Evolutionary conservation across 1,139 yeast genomes (phyloP).

Genomic region (Magnusiomyces fungicola): DNA sequence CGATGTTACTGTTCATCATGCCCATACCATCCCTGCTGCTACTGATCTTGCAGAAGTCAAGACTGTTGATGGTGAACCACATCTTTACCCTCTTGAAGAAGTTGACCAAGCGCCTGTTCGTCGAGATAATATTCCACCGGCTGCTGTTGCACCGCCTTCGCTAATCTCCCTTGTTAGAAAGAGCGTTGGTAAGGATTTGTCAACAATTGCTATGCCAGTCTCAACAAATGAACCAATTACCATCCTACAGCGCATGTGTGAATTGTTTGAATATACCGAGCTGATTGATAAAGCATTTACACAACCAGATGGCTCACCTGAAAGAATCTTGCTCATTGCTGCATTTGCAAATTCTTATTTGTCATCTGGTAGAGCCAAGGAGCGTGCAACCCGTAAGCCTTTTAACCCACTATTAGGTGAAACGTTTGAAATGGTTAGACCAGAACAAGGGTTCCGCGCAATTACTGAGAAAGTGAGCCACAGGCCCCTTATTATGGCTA

Average conservation of each 20-base stretch:
- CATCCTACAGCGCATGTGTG: constrained; percentile 70
- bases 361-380: constrained; percentile 64
- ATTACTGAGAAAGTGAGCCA: constrained; percentile 76
- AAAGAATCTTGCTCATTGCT: constrained; percentile 61
- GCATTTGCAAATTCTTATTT: constrained; percentile 74
- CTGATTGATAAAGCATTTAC: constrained; percentile 56
- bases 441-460: constrained; percentile 61
- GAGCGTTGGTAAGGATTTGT: constrained; percentile 85
- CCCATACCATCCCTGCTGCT: constrained; percentile 11
- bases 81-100: constrained; percentile 58
- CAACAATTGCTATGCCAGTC: constrained; percentile 89
- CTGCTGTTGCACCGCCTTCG: constrained; percentile 71
- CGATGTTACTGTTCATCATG: constrained; percentile 20
- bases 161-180: constrained; percentile 71
- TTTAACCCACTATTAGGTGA: constrained; percentile 89
- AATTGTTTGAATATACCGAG: constrained; percentile 66
- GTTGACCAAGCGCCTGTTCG: constrained; percentile 40
- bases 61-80: constrained; percentile 20
- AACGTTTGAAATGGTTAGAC: constrained; percentile 76
- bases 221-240: constrained; percentile 88
- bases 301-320: constrained; percentile 40
- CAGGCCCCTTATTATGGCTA: constrained; percentile 76
- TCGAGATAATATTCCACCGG: constrained; percentile 52
- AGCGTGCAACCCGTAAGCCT: constrained; percentile 76
- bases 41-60: constrained; percentile 16